phyloP scores from a whole-genome alignment of 225 moss, liverwort and hornwort species.

The Bryoerythrophyllum caledonicum region DNA sequence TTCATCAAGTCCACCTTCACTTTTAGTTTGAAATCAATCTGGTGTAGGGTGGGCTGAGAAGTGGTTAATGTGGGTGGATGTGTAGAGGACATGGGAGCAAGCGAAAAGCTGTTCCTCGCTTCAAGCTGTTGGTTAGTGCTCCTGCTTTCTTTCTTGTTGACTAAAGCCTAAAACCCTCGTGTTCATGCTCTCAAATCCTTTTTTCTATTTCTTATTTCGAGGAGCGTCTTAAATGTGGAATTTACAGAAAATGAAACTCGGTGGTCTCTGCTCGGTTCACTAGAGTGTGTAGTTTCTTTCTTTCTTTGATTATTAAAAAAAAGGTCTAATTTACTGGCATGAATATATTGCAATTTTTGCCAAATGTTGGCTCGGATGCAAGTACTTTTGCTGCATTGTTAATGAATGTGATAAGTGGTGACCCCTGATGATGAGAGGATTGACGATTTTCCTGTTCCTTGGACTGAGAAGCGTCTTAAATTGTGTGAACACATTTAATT shows the following conservation, averaged over 20 bases:
- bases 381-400: conserved; percentile 12
- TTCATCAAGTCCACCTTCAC: neutral
- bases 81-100: conserved; percentile 99
- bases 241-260: neutral
- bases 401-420: conserved; percentile 63
- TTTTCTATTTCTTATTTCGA: neutral
- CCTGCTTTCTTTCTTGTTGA: neutral
- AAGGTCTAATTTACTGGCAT: neutral
- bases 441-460: conserved; percentile 36
- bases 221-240: neutral
- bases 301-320: too few species aligned
- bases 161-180: conserved; percentile 10
- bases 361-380: conserved; percentile 14
- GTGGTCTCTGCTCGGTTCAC: too few species aligned
- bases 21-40: neutral
- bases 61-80: conserved; percentile 27
- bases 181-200: neutral
- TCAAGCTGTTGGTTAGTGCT: conserved; percentile 79
- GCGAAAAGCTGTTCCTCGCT: conserved; percentile 73
- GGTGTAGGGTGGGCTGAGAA: conserved; percentile 32
- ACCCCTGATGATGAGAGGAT: conserved; percentile 96
- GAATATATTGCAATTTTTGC: neutral
- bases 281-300: too few species aligned
- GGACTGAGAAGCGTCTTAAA: too few species aligned
- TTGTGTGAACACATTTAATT: too few species aligned